Evolutionary conservation across 768 basidiomycete species (phyloP).

Genomic region (Lactarius vividus): DNA sequence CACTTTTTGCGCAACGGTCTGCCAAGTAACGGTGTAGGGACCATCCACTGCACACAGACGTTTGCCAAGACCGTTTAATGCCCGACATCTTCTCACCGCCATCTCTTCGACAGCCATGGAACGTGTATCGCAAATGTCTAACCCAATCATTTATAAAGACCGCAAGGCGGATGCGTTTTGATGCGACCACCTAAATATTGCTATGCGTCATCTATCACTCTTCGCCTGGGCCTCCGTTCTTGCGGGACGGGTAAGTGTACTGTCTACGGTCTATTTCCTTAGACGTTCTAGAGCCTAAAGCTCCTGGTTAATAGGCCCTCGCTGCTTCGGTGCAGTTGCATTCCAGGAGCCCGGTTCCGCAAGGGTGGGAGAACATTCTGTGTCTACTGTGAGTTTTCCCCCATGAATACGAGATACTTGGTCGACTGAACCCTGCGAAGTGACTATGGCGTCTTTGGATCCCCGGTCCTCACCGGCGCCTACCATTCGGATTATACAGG

Average conservation of each 20-base stretch:
- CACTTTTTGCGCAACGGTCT: neutral
- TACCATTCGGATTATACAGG: constrained; percentile 42
- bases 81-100: neutral
- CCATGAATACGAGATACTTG: too few species aligned
- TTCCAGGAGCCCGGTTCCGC: neutral
- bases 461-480: constrained; percentile 46
- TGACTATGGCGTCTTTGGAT: neutral
- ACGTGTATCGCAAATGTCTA: neutral
- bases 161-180: neutral
- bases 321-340: neutral
- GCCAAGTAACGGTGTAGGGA: neutral
- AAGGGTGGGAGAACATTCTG: neutral
- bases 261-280: too few species aligned
- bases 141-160: neutral
- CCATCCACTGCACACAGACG: neutral
- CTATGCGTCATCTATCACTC: neutral
- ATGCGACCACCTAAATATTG: neutral
- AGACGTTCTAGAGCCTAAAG: neutral
- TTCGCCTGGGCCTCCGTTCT: neutral
- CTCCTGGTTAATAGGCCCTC: neutral
- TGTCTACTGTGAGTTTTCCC: neutral
- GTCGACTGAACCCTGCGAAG: neutral
- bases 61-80: neutral
- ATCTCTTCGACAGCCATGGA: neutral
- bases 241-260: neutral